Evolutionary conservation across 2,329 filamentous ascomycete species (phyloP).

Genomic region (Ploettnerulaceae sp.): DNA sequence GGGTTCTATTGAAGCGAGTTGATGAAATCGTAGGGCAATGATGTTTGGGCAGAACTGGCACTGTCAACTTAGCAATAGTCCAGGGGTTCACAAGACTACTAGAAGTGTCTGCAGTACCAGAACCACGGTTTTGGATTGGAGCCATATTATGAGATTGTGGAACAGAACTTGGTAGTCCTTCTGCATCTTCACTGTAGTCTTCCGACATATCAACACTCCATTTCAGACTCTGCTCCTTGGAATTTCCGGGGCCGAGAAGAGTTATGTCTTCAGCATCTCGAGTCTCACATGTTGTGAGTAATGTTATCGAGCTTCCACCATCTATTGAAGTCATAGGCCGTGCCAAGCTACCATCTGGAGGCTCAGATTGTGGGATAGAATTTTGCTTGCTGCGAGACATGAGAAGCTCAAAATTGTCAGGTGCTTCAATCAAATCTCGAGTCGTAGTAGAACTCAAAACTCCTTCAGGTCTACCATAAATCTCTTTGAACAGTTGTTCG

Average conservation of each 20-base stretch:
- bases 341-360: too few species aligned
- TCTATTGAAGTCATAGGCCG: neutral
- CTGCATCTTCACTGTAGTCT: constrained; percentile 40
- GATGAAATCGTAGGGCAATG: neutral
- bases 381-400: constrained; percentile 17
- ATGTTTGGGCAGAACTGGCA: constrained; percentile 16
- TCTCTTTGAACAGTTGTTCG: constrained; percentile 28
- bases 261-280: neutral
- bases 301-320: neutral
- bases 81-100: constrained; percentile 36
- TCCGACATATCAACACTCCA: constrained; percentile 44
- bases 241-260: too few species aligned
- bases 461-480: constrained; percentile 26
- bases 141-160: constrained; percentile 4
- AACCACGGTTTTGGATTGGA: neutral
- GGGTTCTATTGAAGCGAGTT: neutral
- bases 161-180: constrained; percentile 25
- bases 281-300: neutral
- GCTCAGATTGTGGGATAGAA: neutral
- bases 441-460: neutral
- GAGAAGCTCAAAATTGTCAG: constrained; percentile 26
- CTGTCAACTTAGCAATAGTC: constrained; percentile 38
- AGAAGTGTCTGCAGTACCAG: neutral
- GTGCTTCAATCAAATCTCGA: neutral
- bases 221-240: too few species aligned